Percentiles rank a stretch among this genome's conserved stretches.
Evolutionary conservation across 495 filamentous ascomycete species (phyloP).

Genomic region (Barbatosphaeria neglecta): DNA sequence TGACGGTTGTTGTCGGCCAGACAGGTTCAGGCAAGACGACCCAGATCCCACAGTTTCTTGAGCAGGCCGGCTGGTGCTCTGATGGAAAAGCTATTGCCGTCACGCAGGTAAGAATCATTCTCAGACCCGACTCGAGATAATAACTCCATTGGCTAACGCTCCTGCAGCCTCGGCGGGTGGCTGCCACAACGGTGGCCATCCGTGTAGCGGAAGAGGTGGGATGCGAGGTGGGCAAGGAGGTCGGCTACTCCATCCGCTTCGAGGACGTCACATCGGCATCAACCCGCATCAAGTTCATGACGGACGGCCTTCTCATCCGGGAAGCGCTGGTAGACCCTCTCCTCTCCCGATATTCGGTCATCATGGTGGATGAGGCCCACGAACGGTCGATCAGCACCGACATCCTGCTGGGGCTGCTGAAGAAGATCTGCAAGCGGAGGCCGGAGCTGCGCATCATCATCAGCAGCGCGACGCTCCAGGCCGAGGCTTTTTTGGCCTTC

Average conservation of each 20-base stretch:
- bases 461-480: constrained; percentile 89
- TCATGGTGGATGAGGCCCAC: constrained; percentile 98
- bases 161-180: constrained; percentile 72
- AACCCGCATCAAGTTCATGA: constrained; percentile 92
- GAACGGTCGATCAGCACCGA: constrained; percentile 93
- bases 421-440: constrained; percentile 78
- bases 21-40: constrained; percentile 90
- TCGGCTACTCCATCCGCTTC: constrained; percentile 94
- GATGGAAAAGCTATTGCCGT: constrained; percentile 72
- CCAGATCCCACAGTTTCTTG: constrained; percentile 77
- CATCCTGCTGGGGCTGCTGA: constrained; percentile 83
- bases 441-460: constrained; percentile 80
- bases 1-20: constrained; percentile 78
- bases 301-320: constrained; percentile 86
- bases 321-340: constrained; percentile 91
- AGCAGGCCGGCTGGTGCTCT: constrained; percentile 80
- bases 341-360: constrained; percentile 84
- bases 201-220: constrained; percentile 91
- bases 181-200: constrained; percentile 82
- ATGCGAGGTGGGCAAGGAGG: constrained; percentile 82
- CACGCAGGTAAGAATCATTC: constrained; percentile 64
- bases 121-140: not conserved
- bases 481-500: constrained; percentile 76
- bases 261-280: constrained; percentile 84
- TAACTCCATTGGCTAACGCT: constrained; percentile 10